These are phyloP conservation scores for Penicillium angulare DNA, from an alignment of 495 filamentous ascomycete genomes.

Conservation along the genomic window DNA sequence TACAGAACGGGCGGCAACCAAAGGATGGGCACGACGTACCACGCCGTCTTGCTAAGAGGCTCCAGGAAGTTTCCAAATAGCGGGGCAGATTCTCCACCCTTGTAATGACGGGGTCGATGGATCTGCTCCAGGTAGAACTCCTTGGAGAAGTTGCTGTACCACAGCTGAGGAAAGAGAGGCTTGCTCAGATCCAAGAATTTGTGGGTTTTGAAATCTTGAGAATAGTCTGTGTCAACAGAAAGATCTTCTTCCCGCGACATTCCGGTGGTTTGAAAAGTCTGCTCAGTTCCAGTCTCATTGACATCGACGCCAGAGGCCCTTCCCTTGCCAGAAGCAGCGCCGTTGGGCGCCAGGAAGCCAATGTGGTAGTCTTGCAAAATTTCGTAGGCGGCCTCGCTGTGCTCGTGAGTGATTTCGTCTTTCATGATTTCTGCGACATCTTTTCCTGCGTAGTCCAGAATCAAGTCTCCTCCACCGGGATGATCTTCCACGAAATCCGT, in stretches of 20 bases:
- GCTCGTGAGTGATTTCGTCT: constrained; percentile 78
- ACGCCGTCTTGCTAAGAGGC: constrained; percentile 87
- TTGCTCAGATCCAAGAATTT: constrained; percentile 90
- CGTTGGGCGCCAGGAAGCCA: constrained; percentile 62
- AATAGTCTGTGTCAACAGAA: constrained; percentile 76
- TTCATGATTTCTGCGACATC: constrained; percentile 81
- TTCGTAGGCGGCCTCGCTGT: constrained; percentile 90
- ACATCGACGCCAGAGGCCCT: constrained; percentile 20
- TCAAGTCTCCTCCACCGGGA: constrained; percentile 84
- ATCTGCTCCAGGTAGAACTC: constrained; percentile 96
- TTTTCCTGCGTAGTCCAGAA: constrained; percentile 87
- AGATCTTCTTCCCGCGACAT: constrained; percentile 85
- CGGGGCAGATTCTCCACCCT: constrained; percentile 84
- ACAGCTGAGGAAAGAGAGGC: constrained; percentile 86
- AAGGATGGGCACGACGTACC: constrained; percentile 81
- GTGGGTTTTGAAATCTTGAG: constrained; percentile 74
- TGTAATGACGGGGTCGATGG: constrained; percentile 93
- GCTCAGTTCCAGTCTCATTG: constrained; percentile 39
- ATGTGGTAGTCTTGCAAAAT: constrained; percentile 82
- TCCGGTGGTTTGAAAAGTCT: constrained; percentile 71
- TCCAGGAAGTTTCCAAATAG: constrained; percentile 98
- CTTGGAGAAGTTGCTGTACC: constrained; percentile 83
- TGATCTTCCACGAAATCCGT: constrained; percentile 85
- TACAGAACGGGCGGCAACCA: constrained; percentile 86
- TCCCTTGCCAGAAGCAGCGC: constrained; percentile 21